These are phyloP conservation scores for Auriscalpium orientale DNA, from an alignment of 768 basidiomycete species.

Conservation along the genomic window DNA sequence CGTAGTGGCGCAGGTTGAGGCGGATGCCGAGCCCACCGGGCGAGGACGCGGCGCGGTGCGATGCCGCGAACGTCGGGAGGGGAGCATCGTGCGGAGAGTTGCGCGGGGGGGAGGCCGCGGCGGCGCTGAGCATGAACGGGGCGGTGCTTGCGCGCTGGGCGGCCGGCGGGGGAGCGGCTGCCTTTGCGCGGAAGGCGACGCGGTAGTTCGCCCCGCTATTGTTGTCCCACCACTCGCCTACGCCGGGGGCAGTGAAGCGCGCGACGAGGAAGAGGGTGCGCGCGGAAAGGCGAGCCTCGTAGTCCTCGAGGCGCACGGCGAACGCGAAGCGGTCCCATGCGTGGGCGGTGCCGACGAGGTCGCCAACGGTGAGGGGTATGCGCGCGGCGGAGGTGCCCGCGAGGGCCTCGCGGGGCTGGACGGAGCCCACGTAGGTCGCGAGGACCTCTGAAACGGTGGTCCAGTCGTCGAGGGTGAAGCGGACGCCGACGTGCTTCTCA, in stretches of 20 bases:
- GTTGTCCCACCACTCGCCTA: conserved; percentile 92
- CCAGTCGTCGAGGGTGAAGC: conserved; percentile 95
- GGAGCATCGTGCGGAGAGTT: neutral
- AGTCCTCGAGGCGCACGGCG: conserved; percentile 64
- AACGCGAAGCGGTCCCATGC: conserved; percentile 39
- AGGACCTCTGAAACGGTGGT: conserved; percentile 82
- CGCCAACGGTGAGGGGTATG: conserved; percentile 25
- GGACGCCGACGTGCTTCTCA: conserved; percentile 75
- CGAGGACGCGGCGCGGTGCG: conserved; percentile 4
- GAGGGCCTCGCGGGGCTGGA: conserved; percentile 25
- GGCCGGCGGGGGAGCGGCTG: conserved; percentile 15
- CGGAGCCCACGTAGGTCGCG: conserved; percentile 35
- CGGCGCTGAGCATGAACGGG: conserved; percentile 3
- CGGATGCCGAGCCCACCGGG: conserved; percentile 4
- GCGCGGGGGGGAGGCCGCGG: conserved; percentile 3
- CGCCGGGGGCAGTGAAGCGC: conserved; percentile 38
- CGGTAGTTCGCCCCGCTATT: conserved; percentile 74
- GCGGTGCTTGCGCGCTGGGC: conserved; percentile 2
- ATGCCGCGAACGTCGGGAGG: neutral
- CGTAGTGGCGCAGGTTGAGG: conserved; percentile 14
- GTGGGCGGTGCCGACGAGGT: conserved; percentile 29
- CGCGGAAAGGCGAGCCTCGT: conserved; percentile 39
- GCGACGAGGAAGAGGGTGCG: conserved; percentile 57
- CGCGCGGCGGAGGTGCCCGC: conserved; percentile 1
- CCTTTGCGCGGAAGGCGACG: conserved; percentile 46